Conservation (phyloP, 805 yeast species). For the Zygosaccharomyces bailii region DNA sequence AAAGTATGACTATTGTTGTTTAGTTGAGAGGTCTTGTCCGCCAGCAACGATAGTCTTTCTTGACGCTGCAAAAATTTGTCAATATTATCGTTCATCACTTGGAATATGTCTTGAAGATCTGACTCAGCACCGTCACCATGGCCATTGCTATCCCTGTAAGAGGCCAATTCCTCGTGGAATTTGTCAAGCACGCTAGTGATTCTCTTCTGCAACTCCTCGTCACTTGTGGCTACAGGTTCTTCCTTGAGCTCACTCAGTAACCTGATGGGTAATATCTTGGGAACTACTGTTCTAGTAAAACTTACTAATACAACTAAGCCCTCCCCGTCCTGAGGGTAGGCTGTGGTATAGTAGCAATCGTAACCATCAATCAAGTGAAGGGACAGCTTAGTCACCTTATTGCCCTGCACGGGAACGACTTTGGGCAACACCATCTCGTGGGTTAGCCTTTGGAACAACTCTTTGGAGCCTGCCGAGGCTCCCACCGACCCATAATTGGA, state of each 20-base stretch:
- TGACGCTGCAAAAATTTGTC: constrained; percentile 64
- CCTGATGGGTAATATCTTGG: constrained; percentile 35
- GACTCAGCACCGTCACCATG: constrained; percentile 27
- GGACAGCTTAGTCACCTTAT: constrained; percentile 36
- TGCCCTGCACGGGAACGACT: constrained; percentile 31
- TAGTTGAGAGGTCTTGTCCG: constrained; percentile 74
- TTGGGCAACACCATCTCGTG: constrained; percentile 33
- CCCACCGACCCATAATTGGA: constrained; percentile 26
- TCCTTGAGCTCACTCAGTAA: constrained; percentile 32
- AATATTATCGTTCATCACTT: constrained; percentile 38
- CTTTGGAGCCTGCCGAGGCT: constrained; percentile 18
- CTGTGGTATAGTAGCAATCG: constrained; percentile 36
- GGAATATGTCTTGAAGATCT: constrained; percentile 33
- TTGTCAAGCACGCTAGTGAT: constrained; percentile 28
- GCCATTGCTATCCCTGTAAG: constrained; percentile 24
- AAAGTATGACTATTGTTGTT: constrained; percentile 65
- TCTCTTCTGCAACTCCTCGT: constrained; percentile 24
- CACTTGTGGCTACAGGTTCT: constrained; percentile 20
- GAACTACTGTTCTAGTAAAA: constrained; percentile 26
- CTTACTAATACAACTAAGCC: constrained; percentile 25
- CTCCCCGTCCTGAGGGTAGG: constrained; percentile 8
- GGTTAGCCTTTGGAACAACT: constrained; percentile 29
- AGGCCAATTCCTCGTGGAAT: constrained; percentile 31
- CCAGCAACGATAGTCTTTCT: constrained; percentile 66
- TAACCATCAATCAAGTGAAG: constrained; percentile 31